These are phyloP conservation scores for Phytophthora pseudosyringae DNA, from an alignment of 352 stramenopile species.

Conservation along the genomic window DNA sequence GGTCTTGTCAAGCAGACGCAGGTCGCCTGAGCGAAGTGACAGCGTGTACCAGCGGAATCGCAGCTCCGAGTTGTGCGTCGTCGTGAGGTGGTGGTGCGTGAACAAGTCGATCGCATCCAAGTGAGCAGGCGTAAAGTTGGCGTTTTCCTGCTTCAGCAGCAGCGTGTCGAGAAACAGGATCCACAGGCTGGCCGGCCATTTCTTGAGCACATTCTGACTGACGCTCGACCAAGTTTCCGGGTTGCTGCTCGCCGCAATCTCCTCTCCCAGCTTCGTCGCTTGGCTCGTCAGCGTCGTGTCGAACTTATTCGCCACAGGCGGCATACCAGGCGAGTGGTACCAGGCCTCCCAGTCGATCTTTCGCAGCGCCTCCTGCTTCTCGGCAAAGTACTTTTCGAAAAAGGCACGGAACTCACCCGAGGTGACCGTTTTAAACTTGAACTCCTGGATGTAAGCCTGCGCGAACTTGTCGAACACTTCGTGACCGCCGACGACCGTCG, in stretches of 20 bases:
- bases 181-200: constrained; percentile 61
- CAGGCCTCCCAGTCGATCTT: constrained; percentile 94
- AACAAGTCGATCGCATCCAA: constrained; percentile 71
- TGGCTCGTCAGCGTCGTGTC: constrained; percentile 81
- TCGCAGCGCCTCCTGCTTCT: constrained; percentile 44
- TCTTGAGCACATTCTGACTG: constrained; percentile 26
- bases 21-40: constrained; percentile 54
- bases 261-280: constrained; percentile 50
- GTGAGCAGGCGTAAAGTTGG: constrained; percentile 40
- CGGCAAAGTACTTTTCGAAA: constrained; percentile 83
- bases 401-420: constrained; percentile 78
- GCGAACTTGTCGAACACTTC: constrained; percentile 86
- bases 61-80: constrained; percentile 70
- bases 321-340: constrained; percentile 92
- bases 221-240: constrained; percentile 41
- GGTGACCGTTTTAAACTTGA: constrained; percentile 90
- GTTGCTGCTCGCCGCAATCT: constrained; percentile 39
- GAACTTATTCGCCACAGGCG: constrained; percentile 82
- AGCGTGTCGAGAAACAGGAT: constrained; percentile 70
- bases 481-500: constrained; percentile 54
- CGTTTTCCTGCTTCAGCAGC: constrained; percentile 42
- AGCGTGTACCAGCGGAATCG: constrained; percentile 78
- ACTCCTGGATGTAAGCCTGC: constrained; percentile 91
- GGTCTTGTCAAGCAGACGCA: constrained; percentile 47
- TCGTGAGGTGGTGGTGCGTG: constrained; percentile 49